These are phyloP conservation scores for Rhizomucor miehei DNA, from an alignment of 371 early-diverging fungal genomes.

Conservation along the genomic window DNA sequence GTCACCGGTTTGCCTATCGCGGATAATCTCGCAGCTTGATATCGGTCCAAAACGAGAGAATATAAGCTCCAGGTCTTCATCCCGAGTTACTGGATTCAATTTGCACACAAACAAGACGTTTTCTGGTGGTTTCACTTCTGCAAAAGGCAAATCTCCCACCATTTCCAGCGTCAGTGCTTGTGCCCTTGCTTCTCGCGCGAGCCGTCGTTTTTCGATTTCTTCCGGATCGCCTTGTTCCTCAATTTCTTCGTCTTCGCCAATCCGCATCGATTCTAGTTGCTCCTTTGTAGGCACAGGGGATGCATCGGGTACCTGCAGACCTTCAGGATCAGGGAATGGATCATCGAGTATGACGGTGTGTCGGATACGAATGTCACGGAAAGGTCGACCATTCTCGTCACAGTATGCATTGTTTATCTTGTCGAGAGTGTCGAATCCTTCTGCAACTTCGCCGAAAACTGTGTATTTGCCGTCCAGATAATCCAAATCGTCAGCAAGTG, in stretches of 20 bases:
- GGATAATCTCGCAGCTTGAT: constrained; percentile 86
- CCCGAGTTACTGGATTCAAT: constrained; percentile 89
- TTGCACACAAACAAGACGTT: constrained; percentile 97
- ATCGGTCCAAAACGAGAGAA: constrained; percentile 94
- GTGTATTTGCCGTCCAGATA: constrained; percentile 97
- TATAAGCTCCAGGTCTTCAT: constrained; percentile 91
- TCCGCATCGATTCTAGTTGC: constrained; percentile 72
- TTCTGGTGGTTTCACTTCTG: constrained; percentile 96
- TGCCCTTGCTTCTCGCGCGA: constrained; percentile 82
- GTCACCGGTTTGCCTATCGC: constrained; percentile 82
- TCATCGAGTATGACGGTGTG: constrained; percentile 94
- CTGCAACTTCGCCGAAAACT: constrained; percentile 95
- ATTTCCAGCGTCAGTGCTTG: constrained; percentile 94
- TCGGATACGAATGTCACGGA: constrained; percentile 86
- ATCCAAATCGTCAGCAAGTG: constrained; percentile 78
- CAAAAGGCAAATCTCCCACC: constrained; percentile 97
- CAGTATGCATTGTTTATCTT: constrained; percentile 73
- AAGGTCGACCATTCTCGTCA: constrained; percentile 76
- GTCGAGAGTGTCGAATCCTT: constrained; percentile 91
- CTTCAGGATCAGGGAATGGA: constrained; percentile 87
- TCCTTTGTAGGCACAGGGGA: constrained; percentile 84
- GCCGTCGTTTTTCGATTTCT: constrained; percentile 62
- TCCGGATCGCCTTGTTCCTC: constrained; percentile 69
- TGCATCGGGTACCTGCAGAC: constrained; percentile 63
- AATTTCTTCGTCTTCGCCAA: constrained; percentile 84